Evolutionary conservation across 305 asterid genomes (phyloP), one percentile per base, ranked within the genome.

Genomic region (Rubia peregrina): DNA sequence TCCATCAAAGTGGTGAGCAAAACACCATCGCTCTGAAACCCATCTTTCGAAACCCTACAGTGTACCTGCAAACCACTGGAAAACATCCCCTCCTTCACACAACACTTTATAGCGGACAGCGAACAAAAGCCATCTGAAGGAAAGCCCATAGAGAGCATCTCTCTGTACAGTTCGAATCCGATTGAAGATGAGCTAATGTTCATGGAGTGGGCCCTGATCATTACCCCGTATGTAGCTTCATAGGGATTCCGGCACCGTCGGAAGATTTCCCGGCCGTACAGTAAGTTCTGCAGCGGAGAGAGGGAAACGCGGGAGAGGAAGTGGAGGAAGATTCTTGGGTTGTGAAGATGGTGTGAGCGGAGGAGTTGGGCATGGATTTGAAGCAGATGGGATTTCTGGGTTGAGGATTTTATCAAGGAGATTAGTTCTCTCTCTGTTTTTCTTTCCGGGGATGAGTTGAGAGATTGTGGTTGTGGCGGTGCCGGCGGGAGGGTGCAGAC

Each of bases 1-100:
- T 83, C 90, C 93, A 90, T 84, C 86, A 92, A 79, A 1, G 90
- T 77, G 13, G 97, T 90, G 68, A 81, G 41, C 76, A 90, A 67
- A 69, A 81, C 71, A 67, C 73, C 71, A 73, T 92, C 97, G 6
- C 84, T 75, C 9, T 57, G 60, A 76, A 65, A 73, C 65, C 98
- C 98, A 33, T 80, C 82, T 75, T 76, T 89, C 83, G 85, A 78
- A 51, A 87, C 75, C 77, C 73, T 80, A 0, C 85, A 77, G 61
- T 92, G 98, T 57, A 92, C 73, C 88, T 85, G 89, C 51, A 72
- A n/a, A 24, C 96, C 97, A 53, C 22, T 55, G 22, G 16, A 30
- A 14, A 84, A 79, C 48, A 84, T 87, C 73, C 73, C 72, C 61
- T 77, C 80, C 77, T 85, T 87, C 48, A 81, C 33, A 62, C 93